Evolutionary conservation across 163 green algal genomes (phyloP), one percentile per base, ranked within the genome.

Genomic region (Volvox carteri): DNA sequence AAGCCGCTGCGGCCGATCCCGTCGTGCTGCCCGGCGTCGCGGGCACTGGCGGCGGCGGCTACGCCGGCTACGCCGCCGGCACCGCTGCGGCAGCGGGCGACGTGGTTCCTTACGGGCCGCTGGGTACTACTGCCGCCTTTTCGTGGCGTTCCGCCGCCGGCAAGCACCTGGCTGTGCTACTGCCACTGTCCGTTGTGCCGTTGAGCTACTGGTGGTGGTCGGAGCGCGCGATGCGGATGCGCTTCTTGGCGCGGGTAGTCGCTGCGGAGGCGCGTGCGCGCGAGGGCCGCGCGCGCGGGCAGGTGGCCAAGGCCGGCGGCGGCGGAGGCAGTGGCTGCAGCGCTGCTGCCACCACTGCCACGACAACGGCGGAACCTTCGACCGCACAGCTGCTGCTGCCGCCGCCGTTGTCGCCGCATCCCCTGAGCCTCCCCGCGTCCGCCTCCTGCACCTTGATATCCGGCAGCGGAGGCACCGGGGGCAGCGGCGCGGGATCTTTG

Each of bases 161-260:
- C 42, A 67, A 65, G 18, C 62, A 87, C 80, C 80, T 87, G 80
- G 62, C 62, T 4, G 44, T 50, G 60, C 18, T 78, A 44, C 33
- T 87, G 80, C 80, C 80, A 42, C 62, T 78, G 65, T 72, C 80
- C 14, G 11, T 41, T 1, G 16, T 54, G 80, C 80, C 80, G 1
- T 41, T 87, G 3, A 1, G 37, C 19, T 78, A 54, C 16, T 87
- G 80, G 80, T 78, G 80, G 80, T 87, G 80, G 80, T 50, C n/a
- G n/a, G 80, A 87, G 80, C 80, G 65, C 39, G 8, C 25, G 11
- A 16, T 68, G 62, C 62, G 60, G 44, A 54, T 39, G 44, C 44
- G 44, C 30, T 78, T 87, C 60, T 18, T 67, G 44, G 60, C 46
- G 19, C 2, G 23, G 30, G 2, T 60, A 18, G 2, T 30, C 33